Percentiles rank a stretch among this genome's conserved stretches.
phyloP scores from a whole-genome alignment of 768 basidiomycete species.

The Gloeostereum incarnatum region DNA sequence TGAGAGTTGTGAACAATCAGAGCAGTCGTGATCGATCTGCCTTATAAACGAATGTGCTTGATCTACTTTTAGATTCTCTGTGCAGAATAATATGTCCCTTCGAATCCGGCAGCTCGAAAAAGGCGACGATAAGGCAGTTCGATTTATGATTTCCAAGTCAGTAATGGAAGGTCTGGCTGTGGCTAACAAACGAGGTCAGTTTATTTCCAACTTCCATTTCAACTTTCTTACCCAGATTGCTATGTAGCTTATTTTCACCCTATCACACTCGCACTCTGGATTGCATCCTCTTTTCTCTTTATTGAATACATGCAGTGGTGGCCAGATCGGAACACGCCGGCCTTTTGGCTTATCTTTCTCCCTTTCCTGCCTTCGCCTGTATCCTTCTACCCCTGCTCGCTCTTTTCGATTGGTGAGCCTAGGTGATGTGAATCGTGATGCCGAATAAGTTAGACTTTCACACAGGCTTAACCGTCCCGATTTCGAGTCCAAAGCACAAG shows the following conservation, averaged over 20 bases:
- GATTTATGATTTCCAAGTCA: conserved; percentile 55
- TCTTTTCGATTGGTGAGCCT: conserved; percentile 57
- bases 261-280: conserved; percentile 51
- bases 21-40: neutral
- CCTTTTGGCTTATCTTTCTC: conserved; percentile 39
- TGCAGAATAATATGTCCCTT: no score
- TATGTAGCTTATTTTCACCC: conserved; percentile 42
- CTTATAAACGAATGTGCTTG: no score
- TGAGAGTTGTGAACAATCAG: neutral
- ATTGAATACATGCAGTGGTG: conserved; percentile 58
- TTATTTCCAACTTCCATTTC: neutral
- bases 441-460: neutral
- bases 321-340: conserved; percentile 43
- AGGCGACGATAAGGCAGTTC: conserved; percentile 50
- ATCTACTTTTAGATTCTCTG: no score
- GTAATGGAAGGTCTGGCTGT: conserved; percentile 58
- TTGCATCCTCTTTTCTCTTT: conserved; percentile 47
- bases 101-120: conserved; percentile 43
- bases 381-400: conserved; percentile 57
- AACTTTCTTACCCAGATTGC: neutral
- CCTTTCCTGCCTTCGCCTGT: conserved; percentile 60
- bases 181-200: conserved; percentile 54
- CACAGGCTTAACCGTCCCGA: conserved; percentile 60
- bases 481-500: conserved; percentile 47
- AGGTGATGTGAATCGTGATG: neutral